Evolutionary conservation across 768 basidiomycete genomes (phyloP).

Genomic region (Leccinum subgranulosum): DNA sequence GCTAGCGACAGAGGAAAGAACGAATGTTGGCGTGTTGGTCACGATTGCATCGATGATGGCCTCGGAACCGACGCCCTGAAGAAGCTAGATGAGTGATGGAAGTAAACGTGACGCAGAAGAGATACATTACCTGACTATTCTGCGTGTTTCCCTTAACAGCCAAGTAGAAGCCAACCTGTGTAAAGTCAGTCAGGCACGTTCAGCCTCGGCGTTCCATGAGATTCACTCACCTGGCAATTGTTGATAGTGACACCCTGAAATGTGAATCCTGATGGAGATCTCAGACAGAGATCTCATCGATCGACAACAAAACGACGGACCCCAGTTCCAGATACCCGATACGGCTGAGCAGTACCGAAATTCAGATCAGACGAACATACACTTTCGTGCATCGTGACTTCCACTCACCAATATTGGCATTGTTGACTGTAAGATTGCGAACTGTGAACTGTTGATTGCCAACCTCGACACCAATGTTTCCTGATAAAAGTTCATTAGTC

Average conservation of each 20-base stretch:
- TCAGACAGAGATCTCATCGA: neutral
- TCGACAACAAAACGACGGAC: constrained; percentile 16
- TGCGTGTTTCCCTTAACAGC: constrained; percentile 34
- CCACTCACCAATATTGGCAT: constrained; percentile 37
- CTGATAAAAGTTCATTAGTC: constrained; percentile 33
- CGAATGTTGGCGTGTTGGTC: constrained; percentile 41
- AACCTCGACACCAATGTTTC: constrained; percentile 60
- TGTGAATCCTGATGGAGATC: constrained; percentile 39
- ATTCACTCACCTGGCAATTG: constrained; percentile 27
- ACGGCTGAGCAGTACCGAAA: constrained; percentile 18
- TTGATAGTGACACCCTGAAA: constrained; percentile 50
- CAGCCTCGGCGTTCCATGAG: neutral
- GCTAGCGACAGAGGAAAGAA: constrained; percentile 36
- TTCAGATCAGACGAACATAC: constrained; percentile 4
- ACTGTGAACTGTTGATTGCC: constrained; percentile 81
- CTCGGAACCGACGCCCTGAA: constrained; percentile 41
- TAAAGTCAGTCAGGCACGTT: neutral
- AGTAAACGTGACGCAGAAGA: neutral
- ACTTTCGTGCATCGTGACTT: neutral
- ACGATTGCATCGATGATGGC: constrained; percentile 46
- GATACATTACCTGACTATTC: constrained; percentile 29
- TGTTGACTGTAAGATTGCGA: constrained; percentile 55
- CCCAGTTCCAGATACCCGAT: constrained; percentile 41
- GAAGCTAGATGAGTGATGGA: neutral
- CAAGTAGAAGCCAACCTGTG: constrained; percentile 45